A percentile compares a stretch with the other conserved stretches of the same genome.
phyloP scores from a whole-genome alignment of 257 asterid species.

The Jasminum sambac region DNA sequence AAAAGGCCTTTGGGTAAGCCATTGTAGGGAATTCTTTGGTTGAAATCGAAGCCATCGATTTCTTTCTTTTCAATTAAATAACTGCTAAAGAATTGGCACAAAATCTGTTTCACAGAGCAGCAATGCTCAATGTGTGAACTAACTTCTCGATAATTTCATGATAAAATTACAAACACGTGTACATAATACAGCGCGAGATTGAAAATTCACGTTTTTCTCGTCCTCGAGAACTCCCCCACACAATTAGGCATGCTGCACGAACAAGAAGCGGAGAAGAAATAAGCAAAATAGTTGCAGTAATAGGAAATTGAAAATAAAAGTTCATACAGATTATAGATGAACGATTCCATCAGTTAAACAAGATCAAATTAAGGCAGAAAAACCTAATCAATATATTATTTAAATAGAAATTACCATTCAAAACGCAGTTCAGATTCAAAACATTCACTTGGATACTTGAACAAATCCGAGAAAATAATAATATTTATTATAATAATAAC shows the following conservation, averaged over 20 bases:
- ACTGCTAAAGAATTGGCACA: constrained; percentile 18
- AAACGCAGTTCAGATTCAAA: not conserved
- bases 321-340: not conserved
- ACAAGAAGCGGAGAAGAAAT: not conserved
- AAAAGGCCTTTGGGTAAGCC: constrained; percentile 60
- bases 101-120: not conserved
- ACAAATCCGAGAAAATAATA: too few relatives aligned
- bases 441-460: not conserved
- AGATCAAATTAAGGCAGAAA: not conserved
- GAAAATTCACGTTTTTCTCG: not conserved
- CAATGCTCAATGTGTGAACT: not conserved
- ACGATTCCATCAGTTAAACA: not conserved
- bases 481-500: too few relatives aligned
- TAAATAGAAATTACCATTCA: not conserved
- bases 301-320: not conserved
- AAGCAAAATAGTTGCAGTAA: not conserved
- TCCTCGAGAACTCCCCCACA: not conserved
- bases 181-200: not conserved
- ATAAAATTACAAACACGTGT: not conserved
- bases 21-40: constrained; percentile 44
- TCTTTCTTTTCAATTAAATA: constrained; percentile 20
- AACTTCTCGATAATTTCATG: not conserved
- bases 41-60: constrained; percentile 51
- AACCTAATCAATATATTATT: not conserved
- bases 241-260: not conserved